phyloP scores from a whole-genome alignment of 768 basidiomycete species.

The Amanita subjunquillea region DNA sequence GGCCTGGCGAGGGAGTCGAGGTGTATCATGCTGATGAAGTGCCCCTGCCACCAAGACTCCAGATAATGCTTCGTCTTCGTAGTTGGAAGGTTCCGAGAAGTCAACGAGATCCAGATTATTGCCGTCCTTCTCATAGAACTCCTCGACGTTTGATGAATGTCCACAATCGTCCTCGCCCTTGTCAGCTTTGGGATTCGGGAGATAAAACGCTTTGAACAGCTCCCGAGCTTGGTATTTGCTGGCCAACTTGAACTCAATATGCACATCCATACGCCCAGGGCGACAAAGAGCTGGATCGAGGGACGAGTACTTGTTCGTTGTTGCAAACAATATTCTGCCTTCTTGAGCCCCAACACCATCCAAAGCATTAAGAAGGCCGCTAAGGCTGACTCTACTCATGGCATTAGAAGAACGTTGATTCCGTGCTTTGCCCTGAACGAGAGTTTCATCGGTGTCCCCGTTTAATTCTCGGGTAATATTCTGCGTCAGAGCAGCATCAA shows the following conservation, averaged over 20 bases:
- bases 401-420: constrained; percentile 10
- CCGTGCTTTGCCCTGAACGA: not conserved
- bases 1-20: no score
- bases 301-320: constrained; percentile 61
- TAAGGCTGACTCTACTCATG: constrained; percentile 43
- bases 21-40: no score
- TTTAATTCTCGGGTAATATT: constrained; percentile 28
- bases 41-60: no score
- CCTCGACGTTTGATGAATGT: no score
- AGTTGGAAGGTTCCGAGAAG: no score
- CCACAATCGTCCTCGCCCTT: no score
- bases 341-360: constrained; percentile 75
- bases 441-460: constrained; percentile 8
- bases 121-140: no score
- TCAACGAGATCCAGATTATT: no score
- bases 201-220: no score
- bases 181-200: no score
- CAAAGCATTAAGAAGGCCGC: constrained; percentile 69
- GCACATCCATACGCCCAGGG: constrained; percentile 74
- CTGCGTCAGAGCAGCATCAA: constrained; percentile 63
- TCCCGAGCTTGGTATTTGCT: no score
- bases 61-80: no score
- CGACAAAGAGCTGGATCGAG: constrained; percentile 70
- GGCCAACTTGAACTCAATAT: constrained; percentile 69
- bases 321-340: constrained; percentile 74